Base-by-base conservation (phyloP, 768 basidiomycete species). In the Boletellus ananiceps region DNA sequence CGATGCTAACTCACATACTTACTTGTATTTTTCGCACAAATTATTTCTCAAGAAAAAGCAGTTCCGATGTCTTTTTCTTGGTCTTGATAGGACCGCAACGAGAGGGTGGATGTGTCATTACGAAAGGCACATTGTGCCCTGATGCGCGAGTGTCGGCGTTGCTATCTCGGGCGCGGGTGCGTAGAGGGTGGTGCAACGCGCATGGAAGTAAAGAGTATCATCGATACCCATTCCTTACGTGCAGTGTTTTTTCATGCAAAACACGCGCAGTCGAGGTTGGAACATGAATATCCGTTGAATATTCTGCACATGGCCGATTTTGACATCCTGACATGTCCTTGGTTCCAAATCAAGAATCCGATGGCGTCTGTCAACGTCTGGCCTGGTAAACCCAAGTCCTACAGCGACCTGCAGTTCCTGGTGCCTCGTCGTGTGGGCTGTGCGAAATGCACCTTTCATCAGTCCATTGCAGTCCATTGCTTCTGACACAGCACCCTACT, bases 381-480 rank as follows among this genome's bases (percentile, higher is more conserved):
- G 27, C 11, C 29, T 29, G 23, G 23, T 7, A 25, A 25, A 25
- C 23, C 23, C 29, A 7, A 11, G 29, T 39, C 9, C 19, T 19
- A 7, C 38, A 6, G 5, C 38, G 18, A 39, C 5, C 9, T 21
- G 13, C 16, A 31, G 60, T 62, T 18, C 59, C 59, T 61, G 59
- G 60, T 61, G 38, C 60, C 60, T 61, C 40, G 9, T 14, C 23
- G n/a, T 34, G 23, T 36, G 19, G 51, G 59, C 59, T 56, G 61
- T 56, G 54, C 40, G 27, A 35, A 39, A 47, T 29, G 35, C 55
- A n/a, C 39, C 31, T 42, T 57, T 33, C 33, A 21, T 55, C 44
- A 40, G 37, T 27, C 48, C 13, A 32, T 41, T 50, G 47, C 43
- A 40, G 44, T 29, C 53, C 43, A 46, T 19, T n/a, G 19, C 37